Conservation (phyloP, 1,139 yeast species). For the Debaryomyces sp. region DNA sequence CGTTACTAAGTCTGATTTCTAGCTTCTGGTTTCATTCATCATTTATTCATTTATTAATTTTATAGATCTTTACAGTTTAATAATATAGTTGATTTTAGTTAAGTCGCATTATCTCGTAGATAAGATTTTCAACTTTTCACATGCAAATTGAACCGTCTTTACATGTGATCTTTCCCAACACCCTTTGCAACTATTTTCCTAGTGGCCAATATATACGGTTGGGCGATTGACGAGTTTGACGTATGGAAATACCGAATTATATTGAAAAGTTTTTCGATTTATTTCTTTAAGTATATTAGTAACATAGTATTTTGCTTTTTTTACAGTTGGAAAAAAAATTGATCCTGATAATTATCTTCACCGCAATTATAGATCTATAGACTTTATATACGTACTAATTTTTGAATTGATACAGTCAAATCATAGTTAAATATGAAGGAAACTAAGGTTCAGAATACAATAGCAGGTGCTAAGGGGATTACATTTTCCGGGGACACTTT, state of each 20-base stretch:
- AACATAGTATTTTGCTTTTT: neutral
- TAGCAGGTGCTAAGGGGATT: constrained; percentile 44
- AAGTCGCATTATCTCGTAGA: neutral
- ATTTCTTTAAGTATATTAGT: neutral
- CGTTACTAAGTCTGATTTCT: constrained; percentile 22
- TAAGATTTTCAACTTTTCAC: constrained; percentile 6
- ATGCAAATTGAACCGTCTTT: constrained; percentile 7
- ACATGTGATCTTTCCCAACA: constrained; percentile 11
- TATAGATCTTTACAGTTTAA: constrained; percentile 4
- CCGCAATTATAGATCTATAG: neutral
- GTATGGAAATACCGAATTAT: neutral
- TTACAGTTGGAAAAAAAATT: neutral
- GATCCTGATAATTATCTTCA: neutral
- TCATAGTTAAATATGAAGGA: neutral
- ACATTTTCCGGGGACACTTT: constrained; percentile 56
- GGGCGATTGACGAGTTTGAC: neutral
- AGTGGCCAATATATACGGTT: constrained; percentile 4
- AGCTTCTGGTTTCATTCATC: neutral
- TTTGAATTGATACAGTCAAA: neutral
- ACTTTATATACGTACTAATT: neutral
- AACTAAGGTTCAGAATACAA: constrained; percentile 18
- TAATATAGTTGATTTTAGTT: constrained; percentile 2
- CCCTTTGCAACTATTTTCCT: constrained; percentile 5
- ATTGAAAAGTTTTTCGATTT: neutral
- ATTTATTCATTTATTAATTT: constrained; percentile 3